Evolutionary conservation across 2,329 filamentous ascomycete species (phyloP), one percentile per base, ranked within the genome.

Genomic region (Pleomassaria siparia): DNA sequence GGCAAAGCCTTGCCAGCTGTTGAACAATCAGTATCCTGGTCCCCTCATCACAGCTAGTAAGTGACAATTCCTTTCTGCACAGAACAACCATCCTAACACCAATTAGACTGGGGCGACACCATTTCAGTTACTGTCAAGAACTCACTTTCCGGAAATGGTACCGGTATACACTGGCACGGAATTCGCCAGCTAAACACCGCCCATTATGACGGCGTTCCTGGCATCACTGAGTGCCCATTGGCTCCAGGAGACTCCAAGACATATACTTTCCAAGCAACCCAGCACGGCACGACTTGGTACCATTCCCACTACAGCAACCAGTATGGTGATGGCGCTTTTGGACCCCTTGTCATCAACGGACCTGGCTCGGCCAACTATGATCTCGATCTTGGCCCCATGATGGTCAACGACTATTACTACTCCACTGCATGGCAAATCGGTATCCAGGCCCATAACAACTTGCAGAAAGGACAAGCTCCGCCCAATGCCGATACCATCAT

Each of bases 351-450:
- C 33, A 72, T 74, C 48, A 64, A 74, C 40, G 72, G 72, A 4
- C 72, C 72, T 22, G 62, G 69, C 13, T 64, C 62, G 10, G 63
- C 62, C 7, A 71, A 73, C 53, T 74, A 72, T 40, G 82, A 87
- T 49, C 72, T 78, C 39, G 84, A 88, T 55, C 58, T 85, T 0
- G 84, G 84, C 1, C 67, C 76, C 5, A 58, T 85, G 7, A 71
- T 81, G 26, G 58, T 86, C 12, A 76, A 73, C 16, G 85, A 88
- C 57, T 87, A 83, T 83, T 83, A 84, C 60, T 80, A 61, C 35
- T 20, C 51, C 52, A 63, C 43, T 55, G 58, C 43, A 37, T 56
- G 51, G 64, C 54, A 40, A 51, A 58, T 49, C 54, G 56, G 40
- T 15, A 29, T 40, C 6, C 45, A 56, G 9, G 58, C 65, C 2